Conservation (phyloP, 495 filamentous ascomycete species). For the Filosporella fistucella region DNA sequence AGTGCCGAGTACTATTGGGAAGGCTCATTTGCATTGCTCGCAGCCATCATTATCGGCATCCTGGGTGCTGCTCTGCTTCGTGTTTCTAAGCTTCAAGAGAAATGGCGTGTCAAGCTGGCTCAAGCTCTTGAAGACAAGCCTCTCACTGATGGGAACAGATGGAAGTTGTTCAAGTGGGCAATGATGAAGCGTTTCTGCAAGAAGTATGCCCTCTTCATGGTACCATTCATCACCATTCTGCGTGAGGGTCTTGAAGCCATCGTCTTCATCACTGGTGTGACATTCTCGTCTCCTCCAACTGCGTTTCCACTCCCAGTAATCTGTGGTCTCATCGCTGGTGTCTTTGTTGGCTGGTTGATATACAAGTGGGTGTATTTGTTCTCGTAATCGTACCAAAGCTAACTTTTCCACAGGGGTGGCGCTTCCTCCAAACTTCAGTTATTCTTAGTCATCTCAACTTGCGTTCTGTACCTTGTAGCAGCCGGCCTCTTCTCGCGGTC, state of each 20-base stretch:
- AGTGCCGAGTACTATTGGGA: slow-evolving; percentile 72
- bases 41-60: slow-evolving; percentile 70
- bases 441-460: slow-evolving; percentile 78
- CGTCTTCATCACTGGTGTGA: slow-evolving; percentile 78
- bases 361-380: slow-evolving; percentile 58
- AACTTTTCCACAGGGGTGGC: slow-evolving; percentile 33
- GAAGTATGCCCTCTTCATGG: slow-evolving; percentile 76
- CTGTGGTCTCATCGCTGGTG: slow-evolving; percentile 59
- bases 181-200: slow-evolving; percentile 60
- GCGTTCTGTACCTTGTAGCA: slow-evolving; percentile 81
- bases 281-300: slow-evolving; percentile 65
- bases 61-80: slow-evolving; percentile 75
- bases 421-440: slow-evolving; percentile 61
- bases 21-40: slow-evolving; percentile 66
- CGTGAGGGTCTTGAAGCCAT: slow-evolving; percentile 80
- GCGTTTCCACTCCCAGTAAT: slow-evolving; percentile 73
- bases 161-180: neutral
- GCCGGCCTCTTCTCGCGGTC: slow-evolving; percentile 76
- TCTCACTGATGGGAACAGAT: too few species aligned
- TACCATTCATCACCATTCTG: slow-evolving; percentile 81
- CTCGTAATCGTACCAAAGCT: neutral
- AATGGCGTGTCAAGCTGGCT: slow-evolving; percentile 78
- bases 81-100: slow-evolving; percentile 80
- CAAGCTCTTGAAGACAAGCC: slow-evolving; percentile 34
- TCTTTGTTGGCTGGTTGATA: slow-evolving; percentile 61